phyloP scores from a whole-genome alignment of 2,329 filamentous ascomycete species.

The Neofusicoccum kwambonambiense region DNA sequence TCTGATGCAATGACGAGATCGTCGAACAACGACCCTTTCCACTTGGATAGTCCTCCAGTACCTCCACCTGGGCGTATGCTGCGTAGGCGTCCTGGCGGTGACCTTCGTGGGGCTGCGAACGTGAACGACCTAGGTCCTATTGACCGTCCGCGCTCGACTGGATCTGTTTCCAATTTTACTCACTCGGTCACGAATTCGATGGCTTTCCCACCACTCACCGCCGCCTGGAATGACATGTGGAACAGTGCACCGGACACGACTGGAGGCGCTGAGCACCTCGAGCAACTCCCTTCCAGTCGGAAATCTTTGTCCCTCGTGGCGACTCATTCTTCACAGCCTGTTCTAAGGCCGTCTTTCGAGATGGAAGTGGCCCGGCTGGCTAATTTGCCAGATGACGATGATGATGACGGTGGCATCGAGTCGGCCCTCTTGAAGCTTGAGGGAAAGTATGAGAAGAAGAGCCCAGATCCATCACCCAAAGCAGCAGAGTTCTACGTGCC shows the following conservation, averaged over 20 bases:
- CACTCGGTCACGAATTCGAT: constrained; percentile 41
- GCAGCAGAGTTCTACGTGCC: constrained; percentile 4
- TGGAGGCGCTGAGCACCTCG: neutral
- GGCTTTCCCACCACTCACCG: constrained; percentile 25
- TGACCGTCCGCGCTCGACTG: constrained; percentile 48
- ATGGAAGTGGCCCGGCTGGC: constrained; percentile 83
- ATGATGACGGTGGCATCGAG: constrained; percentile 76
- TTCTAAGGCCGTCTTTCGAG: constrained; percentile 72
- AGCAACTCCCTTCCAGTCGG: constrained; percentile 17
- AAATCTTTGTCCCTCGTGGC: constrained; percentile 44
- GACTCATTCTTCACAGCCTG: constrained; percentile 57
- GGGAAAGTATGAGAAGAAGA: constrained; percentile 68
- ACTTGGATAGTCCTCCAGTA: constrained; percentile 33
- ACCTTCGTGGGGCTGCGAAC: constrained; percentile 48
- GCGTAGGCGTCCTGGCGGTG: constrained; percentile 48
- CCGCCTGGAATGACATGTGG: constrained; percentile 18
- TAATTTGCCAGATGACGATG: constrained; percentile 82
- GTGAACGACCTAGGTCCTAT: constrained; percentile 45
- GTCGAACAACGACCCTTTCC: constrained; percentile 42
- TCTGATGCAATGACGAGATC: constrained; percentile 46
- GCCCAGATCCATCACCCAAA: constrained; percentile 18
- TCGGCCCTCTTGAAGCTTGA: constrained; percentile 91
- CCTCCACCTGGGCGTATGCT: constrained; percentile 38
- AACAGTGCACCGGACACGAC: neutral
- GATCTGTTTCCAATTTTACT: constrained; percentile 46